Percentiles rank a stretch among this genome's conserved stretches.
These are phyloP conservation scores for Torulaspora franciscae DNA, from an alignment of 805 yeast species.

Conservation along the genomic window DNA sequence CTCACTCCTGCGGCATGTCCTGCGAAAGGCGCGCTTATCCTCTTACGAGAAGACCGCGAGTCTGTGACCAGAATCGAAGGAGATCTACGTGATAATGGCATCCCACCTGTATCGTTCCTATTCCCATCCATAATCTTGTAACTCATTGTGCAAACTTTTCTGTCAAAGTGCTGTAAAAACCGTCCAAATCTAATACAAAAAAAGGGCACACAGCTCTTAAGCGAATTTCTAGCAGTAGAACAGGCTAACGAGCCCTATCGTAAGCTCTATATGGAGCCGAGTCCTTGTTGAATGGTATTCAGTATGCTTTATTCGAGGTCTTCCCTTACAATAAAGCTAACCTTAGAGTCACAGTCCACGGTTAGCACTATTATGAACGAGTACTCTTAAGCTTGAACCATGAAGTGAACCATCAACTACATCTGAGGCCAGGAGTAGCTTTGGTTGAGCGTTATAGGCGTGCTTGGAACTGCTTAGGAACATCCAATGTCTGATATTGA, in stretches of 20 bases:
- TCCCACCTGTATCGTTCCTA: background rate
- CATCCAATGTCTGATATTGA: constrained; percentile 73
- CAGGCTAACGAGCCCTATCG: background rate
- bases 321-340: background rate
- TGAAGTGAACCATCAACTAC: background rate
- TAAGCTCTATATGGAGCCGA: background rate
- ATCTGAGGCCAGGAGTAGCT: background rate
- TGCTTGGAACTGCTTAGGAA: background rate
- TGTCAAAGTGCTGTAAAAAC: background rate
- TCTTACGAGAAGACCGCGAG: constrained; percentile 55
- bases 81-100: constrained; percentile 58
- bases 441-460: background rate
- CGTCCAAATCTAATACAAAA: background rate
- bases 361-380: background rate
- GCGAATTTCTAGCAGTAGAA: background rate
- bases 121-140: constrained; percentile 7
- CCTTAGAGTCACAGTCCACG: background rate
- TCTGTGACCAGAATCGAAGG: constrained; percentile 94
- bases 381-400: too few relatives aligned
- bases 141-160: constrained; percentile 7
- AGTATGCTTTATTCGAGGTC: background rate
- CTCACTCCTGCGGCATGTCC: constrained; percentile 44
- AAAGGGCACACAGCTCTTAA: background rate
- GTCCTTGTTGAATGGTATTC: too few relatives aligned
- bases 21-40: constrained; percentile 68